Evolutionary conservation across 2,329 filamentous ascomycete species (phyloP).

Genomic region (Colletotrichum horii): DNA sequence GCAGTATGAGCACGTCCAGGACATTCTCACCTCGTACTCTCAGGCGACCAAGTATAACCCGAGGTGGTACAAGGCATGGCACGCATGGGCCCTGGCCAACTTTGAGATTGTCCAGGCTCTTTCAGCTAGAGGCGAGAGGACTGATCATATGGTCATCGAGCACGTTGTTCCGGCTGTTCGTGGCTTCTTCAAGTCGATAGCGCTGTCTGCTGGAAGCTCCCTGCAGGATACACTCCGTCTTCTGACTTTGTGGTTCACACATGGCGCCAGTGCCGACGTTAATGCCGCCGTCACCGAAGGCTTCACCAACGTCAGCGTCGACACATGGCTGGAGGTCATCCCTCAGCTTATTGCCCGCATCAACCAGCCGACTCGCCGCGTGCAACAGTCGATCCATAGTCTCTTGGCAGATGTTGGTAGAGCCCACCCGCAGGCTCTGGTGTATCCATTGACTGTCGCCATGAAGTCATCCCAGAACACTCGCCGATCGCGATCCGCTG

Average conservation of each 20-base stretch:
- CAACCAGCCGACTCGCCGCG: slow-evolving; percentile 89
- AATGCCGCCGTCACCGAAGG: slow-evolving; percentile 89
- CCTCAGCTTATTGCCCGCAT: slow-evolving; percentile 97
- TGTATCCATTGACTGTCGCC: slow-evolving; percentile 95
- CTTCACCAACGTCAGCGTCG: slow-evolving; percentile 88
- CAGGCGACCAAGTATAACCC: slow-evolving; percentile 94
- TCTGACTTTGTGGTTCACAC: slow-evolving; percentile 94
- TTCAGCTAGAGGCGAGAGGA: slow-evolving; percentile 56
- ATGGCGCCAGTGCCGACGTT: slow-evolving; percentile 88
- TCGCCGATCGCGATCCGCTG: slow-evolving; percentile 84
- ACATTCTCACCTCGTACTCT: slow-evolving; percentile 89
- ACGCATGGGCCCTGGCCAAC: slow-evolving; percentile 97
- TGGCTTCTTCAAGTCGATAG: slow-evolving; percentile 97
- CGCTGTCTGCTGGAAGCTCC: slow-evolving; percentile 88
- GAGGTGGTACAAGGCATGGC: slow-evolving; percentile 98
- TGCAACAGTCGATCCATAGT: slow-evolving; percentile 90
- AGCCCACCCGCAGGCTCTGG: slow-evolving; percentile 92
- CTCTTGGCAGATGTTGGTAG: slow-evolving; percentile 91
- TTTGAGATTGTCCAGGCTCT: slow-evolving; percentile 95
- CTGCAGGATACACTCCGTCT: slow-evolving; percentile 93
- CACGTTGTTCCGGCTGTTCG: slow-evolving; percentile 94
- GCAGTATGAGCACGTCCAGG: slow-evolving; percentile 84
- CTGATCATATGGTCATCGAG: slow-evolving; percentile 76
- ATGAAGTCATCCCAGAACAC: slow-evolving; percentile 91
- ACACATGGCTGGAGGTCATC: slow-evolving; percentile 98